Evolutionary conservation across 345 rosid genomes (phyloP), one percentile per base, ranked within the genome.

Genomic region (Citrus cavaleriei): DNA sequence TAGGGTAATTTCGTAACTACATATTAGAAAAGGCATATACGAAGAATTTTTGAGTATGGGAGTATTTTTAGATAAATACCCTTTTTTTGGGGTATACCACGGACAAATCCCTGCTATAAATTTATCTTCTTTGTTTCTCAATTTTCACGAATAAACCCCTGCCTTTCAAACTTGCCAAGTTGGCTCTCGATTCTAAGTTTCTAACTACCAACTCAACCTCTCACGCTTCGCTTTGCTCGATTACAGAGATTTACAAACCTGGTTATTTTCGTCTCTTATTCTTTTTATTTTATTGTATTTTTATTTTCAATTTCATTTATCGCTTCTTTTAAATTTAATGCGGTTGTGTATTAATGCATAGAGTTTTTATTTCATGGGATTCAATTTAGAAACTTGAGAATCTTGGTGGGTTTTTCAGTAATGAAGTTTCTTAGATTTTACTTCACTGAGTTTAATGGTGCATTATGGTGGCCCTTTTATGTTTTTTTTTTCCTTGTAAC

Each of bases 151-250:
- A 24, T 27, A 37, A 73, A n/a, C 51, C 14, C 55, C 67, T 38
- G 68, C 77, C 68, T 38, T 73, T 25, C 34, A 60, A 73, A 37
- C 60, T 16, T 6, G 65, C 73, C 73, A 46, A 40, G 55, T n/a
- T 63, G 19, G 32, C 28, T 5, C 35, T 35, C 38, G 19, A n/a
- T 19, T 22, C 51, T 46, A 58, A 3, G 19, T 13, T 19, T 22
- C 51, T 46, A 58, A 3, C 62, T 7, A 1, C 51, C 16, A 59
- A 5, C 76, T 64, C 38, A 64, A 16, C 38, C 68, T 16, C 66
- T 8, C 51, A 0, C 57, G 35, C 42, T 3, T 42, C 51, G 51
- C 24, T 59, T 21, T 24, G 28, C 30, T 55, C 64, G 12, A 58
- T 9, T 34, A 46, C 75, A 55, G 16, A 51, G 30, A 51, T 28